Percentiles rank a stretch among this genome's conserved stretches.
These are phyloP conservation scores for Vachellia pachyceras DNA, from an alignment of 306 rosid species.

Conservation along the genomic window DNA sequence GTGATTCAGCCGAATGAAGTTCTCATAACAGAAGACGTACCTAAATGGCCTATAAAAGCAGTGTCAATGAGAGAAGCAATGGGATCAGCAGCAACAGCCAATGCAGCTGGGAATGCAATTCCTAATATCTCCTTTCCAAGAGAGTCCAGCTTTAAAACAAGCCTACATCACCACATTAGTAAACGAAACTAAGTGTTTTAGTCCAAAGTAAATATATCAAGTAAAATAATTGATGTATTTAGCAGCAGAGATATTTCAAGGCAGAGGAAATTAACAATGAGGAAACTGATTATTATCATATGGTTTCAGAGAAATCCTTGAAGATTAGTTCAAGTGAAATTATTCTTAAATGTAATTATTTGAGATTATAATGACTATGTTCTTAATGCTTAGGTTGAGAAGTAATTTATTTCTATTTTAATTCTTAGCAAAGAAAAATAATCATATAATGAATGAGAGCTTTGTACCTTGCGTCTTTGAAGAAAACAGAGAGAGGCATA, in stretches of 20 bases:
- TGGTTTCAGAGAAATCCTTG: background rate
- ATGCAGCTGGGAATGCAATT: slow-evolving; percentile 85
- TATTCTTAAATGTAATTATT: background rate
- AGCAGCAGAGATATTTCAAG: background rate
- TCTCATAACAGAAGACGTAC: slow-evolving; percentile 30
- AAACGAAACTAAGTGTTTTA: background rate
- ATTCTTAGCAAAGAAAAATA: background rate
- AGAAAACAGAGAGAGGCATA: slow-evolving; percentile 73
- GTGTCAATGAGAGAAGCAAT: slow-evolving; percentile 95
- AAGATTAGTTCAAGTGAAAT: background rate
- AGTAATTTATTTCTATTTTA: background rate
- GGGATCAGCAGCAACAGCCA: slow-evolving; percentile 97
- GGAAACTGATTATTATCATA: background rate
- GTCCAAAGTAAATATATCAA: background rate
- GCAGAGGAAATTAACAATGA: background rate
- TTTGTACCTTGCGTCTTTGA: slow-evolving; percentile 70
- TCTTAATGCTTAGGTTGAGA: background rate
- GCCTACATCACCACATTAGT: slow-evolving; percentile 45
- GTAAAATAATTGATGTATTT: too few species aligned
- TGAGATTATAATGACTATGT: background rate
- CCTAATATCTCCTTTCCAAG: slow-evolving; percentile 74
- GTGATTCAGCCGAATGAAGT: too few species aligned
- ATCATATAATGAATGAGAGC: background rate
- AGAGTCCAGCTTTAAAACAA: slow-evolving; percentile 69
- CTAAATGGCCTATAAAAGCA: slow-evolving; percentile 89